These are phyloP conservation scores for Vanderwaltozyma yarrowii DNA, from an alignment of 805 yeast species.

Conservation along the genomic window DNA sequence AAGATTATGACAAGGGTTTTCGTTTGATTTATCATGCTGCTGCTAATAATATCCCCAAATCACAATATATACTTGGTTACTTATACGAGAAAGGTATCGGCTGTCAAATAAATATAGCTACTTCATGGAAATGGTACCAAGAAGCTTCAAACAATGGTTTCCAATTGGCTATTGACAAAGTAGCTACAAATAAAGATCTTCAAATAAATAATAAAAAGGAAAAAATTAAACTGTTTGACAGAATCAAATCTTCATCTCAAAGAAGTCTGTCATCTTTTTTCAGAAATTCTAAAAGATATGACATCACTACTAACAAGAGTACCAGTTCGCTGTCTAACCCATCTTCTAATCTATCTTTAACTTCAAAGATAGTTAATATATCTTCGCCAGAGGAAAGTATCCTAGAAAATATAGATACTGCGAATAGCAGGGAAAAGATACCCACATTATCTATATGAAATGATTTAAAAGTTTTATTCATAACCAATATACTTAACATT, in stretches of 20 bases:
- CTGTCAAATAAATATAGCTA: slow-evolving; percentile 43
- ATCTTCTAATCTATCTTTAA: too few relatives aligned
- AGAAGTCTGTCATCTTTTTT: too few relatives aligned
- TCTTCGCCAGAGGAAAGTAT: too few relatives aligned
- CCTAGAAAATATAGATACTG: too few relatives aligned
- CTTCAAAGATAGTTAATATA: too few relatives aligned
- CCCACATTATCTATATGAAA: too few relatives aligned
- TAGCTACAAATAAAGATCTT: slow-evolving; percentile 4
- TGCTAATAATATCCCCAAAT: slow-evolving; percentile 56
- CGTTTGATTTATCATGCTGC: slow-evolving; percentile 82
- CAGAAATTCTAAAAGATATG: too few relatives aligned
- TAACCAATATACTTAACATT: too few relatives aligned
- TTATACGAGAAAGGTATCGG: slow-evolving; percentile 82
- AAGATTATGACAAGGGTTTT: slow-evolving; percentile 34
- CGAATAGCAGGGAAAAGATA: too few relatives aligned
- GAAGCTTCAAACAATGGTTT: slow-evolving; percentile 59
- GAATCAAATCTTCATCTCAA: neutral
- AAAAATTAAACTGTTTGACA: neutral
- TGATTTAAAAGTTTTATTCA: too few relatives aligned
- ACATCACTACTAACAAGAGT: too few relatives aligned
- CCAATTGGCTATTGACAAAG: slow-evolving; percentile 36
- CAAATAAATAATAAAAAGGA: neutral
- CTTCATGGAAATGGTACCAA: slow-evolving; percentile 58
- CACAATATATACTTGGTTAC: slow-evolving; percentile 72
- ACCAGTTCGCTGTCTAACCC: too few relatives aligned